phyloP scores from a whole-genome alignment of 257 asterid species.

The Gentiana macrophylla region DNA sequence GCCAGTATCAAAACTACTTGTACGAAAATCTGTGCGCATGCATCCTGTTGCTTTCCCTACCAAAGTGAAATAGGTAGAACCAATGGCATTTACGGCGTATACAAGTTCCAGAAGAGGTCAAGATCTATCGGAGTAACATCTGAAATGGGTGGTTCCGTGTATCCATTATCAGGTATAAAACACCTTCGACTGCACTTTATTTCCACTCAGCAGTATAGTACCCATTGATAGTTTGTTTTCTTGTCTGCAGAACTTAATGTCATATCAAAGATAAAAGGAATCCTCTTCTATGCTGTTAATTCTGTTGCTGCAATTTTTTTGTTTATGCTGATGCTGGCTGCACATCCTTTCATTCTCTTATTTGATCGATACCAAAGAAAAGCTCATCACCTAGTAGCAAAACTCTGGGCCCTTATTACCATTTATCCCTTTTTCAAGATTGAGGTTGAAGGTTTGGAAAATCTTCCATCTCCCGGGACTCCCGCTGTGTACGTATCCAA shows the following conservation, averaged over 20 bases:
- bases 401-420: conserved; percentile 59
- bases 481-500: conserved; percentile 94
- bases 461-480: conserved; percentile 58
- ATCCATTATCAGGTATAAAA: conserved; percentile 54
- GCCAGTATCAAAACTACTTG: conserved; percentile 16
- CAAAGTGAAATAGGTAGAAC: conserved; percentile 18
- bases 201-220: neutral
- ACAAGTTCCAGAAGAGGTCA: conserved; percentile 21
- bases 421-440: conserved; percentile 67
- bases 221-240: conserved; percentile 9
- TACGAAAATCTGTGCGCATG: conserved; percentile 17
- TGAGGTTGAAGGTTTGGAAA: conserved; percentile 72
- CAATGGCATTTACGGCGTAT: conserved; percentile 15
- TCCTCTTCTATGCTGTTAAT: conserved; percentile 59
- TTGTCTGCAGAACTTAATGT: conserved; percentile 44
- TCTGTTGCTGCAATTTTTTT: conserved; percentile 56
- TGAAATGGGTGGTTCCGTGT: conserved; percentile 53
- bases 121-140: conserved; percentile 53
- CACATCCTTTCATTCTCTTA: conserved; percentile 81
- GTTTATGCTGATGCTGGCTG: conserved; percentile 59
- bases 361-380: conserved; percentile 73
- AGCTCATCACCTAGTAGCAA: conserved; percentile 68
- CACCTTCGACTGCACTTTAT: conserved; percentile 4
- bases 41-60: conserved; percentile 23
- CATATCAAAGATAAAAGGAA: conserved; percentile 62